phyloP scores from a whole-genome alignment of 495 filamentous ascomycete genomes.

The Neurospora tetraspora region DNA sequence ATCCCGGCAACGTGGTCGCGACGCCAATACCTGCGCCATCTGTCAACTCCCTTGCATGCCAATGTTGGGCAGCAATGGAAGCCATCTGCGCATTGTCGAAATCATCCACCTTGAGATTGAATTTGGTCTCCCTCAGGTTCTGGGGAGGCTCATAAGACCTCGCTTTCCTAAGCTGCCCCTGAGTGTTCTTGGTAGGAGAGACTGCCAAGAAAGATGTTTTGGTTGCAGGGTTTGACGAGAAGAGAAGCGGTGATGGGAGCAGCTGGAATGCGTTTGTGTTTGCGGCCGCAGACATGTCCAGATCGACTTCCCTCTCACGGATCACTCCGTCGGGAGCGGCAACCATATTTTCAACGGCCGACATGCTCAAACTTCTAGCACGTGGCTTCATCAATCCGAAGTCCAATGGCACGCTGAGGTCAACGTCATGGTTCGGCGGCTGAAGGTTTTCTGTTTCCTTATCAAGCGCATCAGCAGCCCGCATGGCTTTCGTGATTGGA shows the following conservation, averaged over 20 bases:
- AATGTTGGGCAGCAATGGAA: neutral
- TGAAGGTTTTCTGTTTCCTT: constrained; percentile 35
- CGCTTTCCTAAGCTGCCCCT: neutral
- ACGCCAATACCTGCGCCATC: neutral
- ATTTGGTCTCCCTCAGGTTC: neutral
- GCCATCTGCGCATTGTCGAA: neutral
- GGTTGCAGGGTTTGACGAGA: neutral
- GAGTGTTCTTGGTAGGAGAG: neutral
- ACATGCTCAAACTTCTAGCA: constrained; percentile 26
- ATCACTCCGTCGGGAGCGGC: constrained; percentile 3
- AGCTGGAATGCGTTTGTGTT: neutral
- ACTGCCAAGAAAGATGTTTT: neutral
- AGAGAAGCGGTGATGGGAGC: neutral
- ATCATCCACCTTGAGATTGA: neutral
- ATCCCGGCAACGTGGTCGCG: neutral
- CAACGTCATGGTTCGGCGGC: constrained; percentile 22
- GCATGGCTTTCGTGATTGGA: constrained; percentile 36
- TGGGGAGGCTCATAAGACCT: neutral
- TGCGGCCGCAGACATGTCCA: neutral
- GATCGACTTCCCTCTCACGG: neutral
- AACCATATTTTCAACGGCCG: constrained; percentile 18
- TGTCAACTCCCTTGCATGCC: neutral
- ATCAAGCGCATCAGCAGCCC: constrained; percentile 40
- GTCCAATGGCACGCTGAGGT: constrained; percentile 20
- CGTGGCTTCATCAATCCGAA: constrained; percentile 12